phyloP scores from a whole-genome alignment of 169 alveolate genomes.

The Fabrea salina region DNA sequence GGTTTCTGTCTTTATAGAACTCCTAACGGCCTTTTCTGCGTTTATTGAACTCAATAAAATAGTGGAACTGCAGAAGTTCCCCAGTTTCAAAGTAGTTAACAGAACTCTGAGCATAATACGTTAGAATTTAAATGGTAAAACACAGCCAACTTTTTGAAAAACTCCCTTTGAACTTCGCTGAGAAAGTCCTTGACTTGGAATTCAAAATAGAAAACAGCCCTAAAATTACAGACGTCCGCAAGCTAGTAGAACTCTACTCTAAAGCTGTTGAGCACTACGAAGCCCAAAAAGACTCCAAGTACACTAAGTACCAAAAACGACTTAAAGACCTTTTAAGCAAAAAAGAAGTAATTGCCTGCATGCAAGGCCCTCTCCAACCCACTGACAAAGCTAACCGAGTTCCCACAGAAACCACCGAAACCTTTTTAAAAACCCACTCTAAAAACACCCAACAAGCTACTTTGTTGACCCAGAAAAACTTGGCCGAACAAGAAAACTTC shows the following conservation, averaged over 20 bases:
- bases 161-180: background rate
- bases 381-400: background rate
- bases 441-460: background rate
- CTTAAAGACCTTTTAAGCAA: background rate
- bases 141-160: too few relatives aligned
- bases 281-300: background rate
- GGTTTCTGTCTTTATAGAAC: too few relatives aligned
- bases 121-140: too few relatives aligned
- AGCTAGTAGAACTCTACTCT: background rate
- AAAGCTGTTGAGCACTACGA: background rate
- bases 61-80: too few relatives aligned
- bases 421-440: background rate
- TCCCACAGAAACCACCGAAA: background rate
- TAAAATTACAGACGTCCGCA: background rate
- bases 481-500: background rate
- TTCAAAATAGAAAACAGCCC: background rate
- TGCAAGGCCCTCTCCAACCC: background rate
- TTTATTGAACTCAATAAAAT: too few relatives aligned
- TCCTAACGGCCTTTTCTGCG: too few relatives aligned
- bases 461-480: background rate
- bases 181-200: background rate
- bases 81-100: too few relatives aligned
- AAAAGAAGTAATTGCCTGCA: background rate
- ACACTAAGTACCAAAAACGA: background rate
- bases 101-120: too few relatives aligned